Conservation (phyloP, 345 rosid species). For the Pseudoturritis turrita region DNA sequence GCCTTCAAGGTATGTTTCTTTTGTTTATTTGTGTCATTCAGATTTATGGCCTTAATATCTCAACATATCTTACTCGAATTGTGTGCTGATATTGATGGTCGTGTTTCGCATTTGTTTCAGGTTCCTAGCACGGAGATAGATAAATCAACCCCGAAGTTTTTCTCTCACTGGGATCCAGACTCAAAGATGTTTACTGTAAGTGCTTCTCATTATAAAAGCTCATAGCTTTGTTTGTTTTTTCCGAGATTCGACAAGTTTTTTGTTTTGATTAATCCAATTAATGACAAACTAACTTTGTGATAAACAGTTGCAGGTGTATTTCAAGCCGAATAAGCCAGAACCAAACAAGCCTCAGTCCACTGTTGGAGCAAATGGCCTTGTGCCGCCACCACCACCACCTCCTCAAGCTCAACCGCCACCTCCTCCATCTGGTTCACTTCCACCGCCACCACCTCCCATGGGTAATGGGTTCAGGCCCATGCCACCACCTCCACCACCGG, state of each 20-base stretch:
- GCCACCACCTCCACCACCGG: slow-evolving; percentile 78
- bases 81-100: background rate
- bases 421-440: slow-evolving; percentile 55
- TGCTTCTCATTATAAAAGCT: background rate
- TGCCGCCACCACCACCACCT: slow-evolving; percentile 66
- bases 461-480: slow-evolving; percentile 62
- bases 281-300: background rate
- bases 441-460: slow-evolving; percentile 87
- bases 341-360: slow-evolving; percentile 63
- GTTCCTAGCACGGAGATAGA: slow-evolving; percentile 99
- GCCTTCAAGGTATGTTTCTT: slow-evolving; percentile 67
- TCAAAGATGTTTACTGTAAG: slow-evolving; percentile 97
- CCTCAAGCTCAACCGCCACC: slow-evolving; percentile 69
- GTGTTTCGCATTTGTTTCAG: slow-evolving; percentile 33
- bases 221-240: background rate
- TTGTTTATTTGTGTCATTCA: background rate
- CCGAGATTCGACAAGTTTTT: background rate
- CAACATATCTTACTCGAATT: background rate
- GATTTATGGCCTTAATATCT: background rate
- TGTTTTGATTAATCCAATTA: background rate
- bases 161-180: slow-evolving; percentile 99
- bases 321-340: slow-evolving; percentile 79
- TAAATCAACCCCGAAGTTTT: slow-evolving; percentile 95
- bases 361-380: slow-evolving; percentile 54
- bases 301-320: slow-evolving; percentile 81